phyloP scores from a whole-genome alignment of 129 eudicot genomes.

The Pseudognaphalium luteoalbum region DNA sequence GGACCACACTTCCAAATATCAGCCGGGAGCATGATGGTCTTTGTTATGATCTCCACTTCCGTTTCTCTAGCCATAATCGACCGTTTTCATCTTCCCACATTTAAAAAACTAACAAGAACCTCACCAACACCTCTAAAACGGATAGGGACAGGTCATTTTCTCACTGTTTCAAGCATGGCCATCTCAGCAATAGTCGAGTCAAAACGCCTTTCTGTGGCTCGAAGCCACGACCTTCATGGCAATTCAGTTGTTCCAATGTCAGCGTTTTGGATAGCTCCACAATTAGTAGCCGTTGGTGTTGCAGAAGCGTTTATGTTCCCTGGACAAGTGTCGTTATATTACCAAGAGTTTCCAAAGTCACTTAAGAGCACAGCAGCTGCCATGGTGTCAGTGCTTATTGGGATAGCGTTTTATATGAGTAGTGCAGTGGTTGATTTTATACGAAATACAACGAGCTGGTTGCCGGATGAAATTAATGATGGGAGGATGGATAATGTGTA shows the following conservation, averaged over 20 bases:
- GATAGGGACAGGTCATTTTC: conserved; percentile 59
- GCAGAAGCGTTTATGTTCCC: conserved; percentile 67
- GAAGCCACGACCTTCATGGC: not conserved
- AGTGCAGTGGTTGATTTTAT: conserved; percentile 44
- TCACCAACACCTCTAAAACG: conserved; percentile 48
- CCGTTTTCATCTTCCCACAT: conserved; percentile 38
- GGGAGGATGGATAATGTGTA: conserved; percentile 59
- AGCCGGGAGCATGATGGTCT: conserved; percentile 50
- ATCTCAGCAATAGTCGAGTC: conserved; percentile 54
- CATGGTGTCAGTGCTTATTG: conserved; percentile 43
- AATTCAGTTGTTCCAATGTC: conserved; percentile 35
- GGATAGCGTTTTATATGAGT: conserved; percentile 50
- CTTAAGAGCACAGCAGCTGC: conserved; percentile 55
- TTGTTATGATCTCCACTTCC: conserved; percentile 41
- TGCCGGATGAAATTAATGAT: conserved; percentile 51
- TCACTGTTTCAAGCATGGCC: conserved; percentile 52
- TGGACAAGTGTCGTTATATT: conserved; percentile 46
- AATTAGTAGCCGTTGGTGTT: conserved; percentile 44
- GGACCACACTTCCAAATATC: conserved; percentile 51
- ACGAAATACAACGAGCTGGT: conserved; percentile 40
- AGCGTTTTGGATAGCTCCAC: conserved; percentile 60
- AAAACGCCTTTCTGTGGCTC: conserved; percentile 41
- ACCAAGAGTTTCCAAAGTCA: conserved; percentile 54
- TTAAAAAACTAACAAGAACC: conserved; percentile 26
- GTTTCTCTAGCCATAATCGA: conserved; percentile 38